These are phyloP conservation scores for Hansenula sp. DNA, from an alignment of 1,139 yeast genomes.

Conservation along the genomic window DNA sequence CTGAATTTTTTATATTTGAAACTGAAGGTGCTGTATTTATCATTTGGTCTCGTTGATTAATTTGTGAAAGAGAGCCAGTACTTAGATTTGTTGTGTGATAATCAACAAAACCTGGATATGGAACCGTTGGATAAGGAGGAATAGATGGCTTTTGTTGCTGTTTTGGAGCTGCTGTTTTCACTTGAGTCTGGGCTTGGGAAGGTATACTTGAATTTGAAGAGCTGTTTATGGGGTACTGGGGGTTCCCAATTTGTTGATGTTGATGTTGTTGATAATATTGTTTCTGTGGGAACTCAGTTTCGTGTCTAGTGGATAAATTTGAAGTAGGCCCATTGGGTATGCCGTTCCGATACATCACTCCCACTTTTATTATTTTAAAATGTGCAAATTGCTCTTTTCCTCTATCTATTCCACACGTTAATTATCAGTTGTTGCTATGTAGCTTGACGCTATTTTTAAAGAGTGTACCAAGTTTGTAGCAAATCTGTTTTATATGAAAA, in stretches of 20 bases:
- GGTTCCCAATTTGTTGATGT: neutral
- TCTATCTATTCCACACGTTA: neutral
- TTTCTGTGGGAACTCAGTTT: neutral
- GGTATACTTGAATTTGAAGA: neutral
- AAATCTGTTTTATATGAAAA: neutral
- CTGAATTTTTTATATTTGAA: neutral
- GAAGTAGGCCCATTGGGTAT: constrained; percentile 1
- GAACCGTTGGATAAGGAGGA: constrained; percentile 17
- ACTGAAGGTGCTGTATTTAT: neutral
- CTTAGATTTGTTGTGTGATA: constrained; percentile 10
- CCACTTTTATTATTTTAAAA: neutral
- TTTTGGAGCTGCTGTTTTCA: neutral
- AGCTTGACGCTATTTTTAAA: neutral
- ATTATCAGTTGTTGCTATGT: neutral
- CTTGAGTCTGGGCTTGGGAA: neutral
- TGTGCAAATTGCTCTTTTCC: neutral
- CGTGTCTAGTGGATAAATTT: neutral
- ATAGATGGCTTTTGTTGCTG: neutral
- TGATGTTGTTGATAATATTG: neutral
- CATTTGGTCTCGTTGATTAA: constrained; percentile 10
- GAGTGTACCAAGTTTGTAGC: neutral
- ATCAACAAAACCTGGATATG: constrained; percentile 14
- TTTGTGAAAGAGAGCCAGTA: constrained; percentile 14
- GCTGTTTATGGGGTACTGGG: neutral
- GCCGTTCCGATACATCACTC: neutral